A percentile compares a stretch with the other conserved stretches of the same genome.
Evolutionary conservation across 2,329 filamentous ascomycete genomes (phyloP).

Genomic region (Sodiomyces alkalinus): DNA sequence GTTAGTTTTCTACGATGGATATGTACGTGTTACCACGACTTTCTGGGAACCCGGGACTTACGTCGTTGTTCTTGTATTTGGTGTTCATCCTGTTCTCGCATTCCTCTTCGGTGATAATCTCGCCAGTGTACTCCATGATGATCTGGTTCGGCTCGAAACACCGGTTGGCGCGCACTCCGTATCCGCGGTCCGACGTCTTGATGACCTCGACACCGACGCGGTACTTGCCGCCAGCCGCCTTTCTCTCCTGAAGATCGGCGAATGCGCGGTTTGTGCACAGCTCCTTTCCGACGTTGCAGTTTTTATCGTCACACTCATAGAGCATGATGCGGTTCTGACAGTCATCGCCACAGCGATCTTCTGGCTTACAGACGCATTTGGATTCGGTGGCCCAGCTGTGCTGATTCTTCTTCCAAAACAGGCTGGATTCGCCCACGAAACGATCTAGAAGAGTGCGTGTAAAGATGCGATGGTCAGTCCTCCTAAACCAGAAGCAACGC

Average conservation of each 20-base stretch:
- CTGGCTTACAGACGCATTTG: slow-evolving; percentile 61
- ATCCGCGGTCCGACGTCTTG: slow-evolving; percentile 76
- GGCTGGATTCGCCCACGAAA: slow-evolving; percentile 71
- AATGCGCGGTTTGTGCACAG: slow-evolving; percentile 80
- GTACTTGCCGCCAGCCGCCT: slow-evolving; percentile 68
- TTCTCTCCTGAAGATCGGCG: slow-evolving; percentile 58
- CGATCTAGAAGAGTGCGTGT: slow-evolving; percentile 48
- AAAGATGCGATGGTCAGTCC: slow-evolving; percentile 8
- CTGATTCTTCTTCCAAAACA: slow-evolving; percentile 67
- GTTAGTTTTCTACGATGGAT: slow-evolving; percentile 6
- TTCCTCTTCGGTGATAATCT: slow-evolving; percentile 91
- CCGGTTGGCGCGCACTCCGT: slow-evolving; percentile 81
- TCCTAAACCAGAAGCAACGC: not conserved
- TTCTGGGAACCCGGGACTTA: slow-evolving; percentile 25
- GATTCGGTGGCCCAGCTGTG: slow-evolving; percentile 60
- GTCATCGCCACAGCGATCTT: slow-evolving; percentile 71
- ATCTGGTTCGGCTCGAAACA: slow-evolving; percentile 82
- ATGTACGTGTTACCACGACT: not conserved
- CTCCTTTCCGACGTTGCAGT: slow-evolving; percentile 65
- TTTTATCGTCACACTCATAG: slow-evolving; percentile 85
- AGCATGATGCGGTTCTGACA: slow-evolving; percentile 96
- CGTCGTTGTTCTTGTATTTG: slow-evolving; percentile 85
- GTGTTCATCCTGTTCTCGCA: slow-evolving; percentile 89
- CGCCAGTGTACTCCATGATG: slow-evolving; percentile 95
- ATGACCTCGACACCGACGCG: slow-evolving; percentile 90